Evolutionary conservation across 108 stramenopile species (phyloP).

Genomic region (Asterionellopsis glacialis): DNA sequence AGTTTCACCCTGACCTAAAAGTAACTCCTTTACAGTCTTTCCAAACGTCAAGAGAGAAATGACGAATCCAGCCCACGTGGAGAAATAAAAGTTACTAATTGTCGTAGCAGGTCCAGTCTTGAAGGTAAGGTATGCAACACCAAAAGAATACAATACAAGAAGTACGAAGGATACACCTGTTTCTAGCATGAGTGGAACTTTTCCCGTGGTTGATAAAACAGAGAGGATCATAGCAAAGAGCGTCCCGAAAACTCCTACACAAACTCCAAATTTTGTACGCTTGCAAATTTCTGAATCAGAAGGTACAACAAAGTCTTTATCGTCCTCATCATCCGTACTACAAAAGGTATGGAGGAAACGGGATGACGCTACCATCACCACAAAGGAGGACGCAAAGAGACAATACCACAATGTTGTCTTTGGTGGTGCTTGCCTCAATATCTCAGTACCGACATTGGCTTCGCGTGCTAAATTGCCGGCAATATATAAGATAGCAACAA

Average conservation of each 20-base stretch:
- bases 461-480: constrained; percentile 13
- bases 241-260: constrained; percentile 26
- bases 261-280: constrained; percentile 28
- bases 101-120: constrained; percentile 25
- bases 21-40: constrained; percentile 11
- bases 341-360: constrained; percentile 17
- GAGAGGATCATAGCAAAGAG: constrained; percentile 3
- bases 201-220: constrained; percentile 1
- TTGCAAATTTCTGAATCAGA: constrained; percentile 16
- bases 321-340: constrained; percentile 8
- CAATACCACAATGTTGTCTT: constrained; percentile 25
- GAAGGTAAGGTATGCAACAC: constrained; percentile 33
- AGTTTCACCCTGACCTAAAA: no score
- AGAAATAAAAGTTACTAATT: constrained; percentile 44
- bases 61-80: constrained; percentile 35
- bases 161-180: constrained; percentile 11
- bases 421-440: neutral
- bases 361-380: constrained; percentile 7
- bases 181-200: constrained; percentile 8
- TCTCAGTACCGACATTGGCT: constrained; percentile 8
- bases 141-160: constrained; percentile 31
- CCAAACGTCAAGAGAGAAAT: constrained; percentile 19
- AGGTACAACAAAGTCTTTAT: no score
- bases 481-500: constrained; percentile 18
- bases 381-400: neutral